Evolutionary conservation across 371 early-diverging fungal genomes (phyloP).

Genomic region (Saksenaea vasiformis): DNA sequence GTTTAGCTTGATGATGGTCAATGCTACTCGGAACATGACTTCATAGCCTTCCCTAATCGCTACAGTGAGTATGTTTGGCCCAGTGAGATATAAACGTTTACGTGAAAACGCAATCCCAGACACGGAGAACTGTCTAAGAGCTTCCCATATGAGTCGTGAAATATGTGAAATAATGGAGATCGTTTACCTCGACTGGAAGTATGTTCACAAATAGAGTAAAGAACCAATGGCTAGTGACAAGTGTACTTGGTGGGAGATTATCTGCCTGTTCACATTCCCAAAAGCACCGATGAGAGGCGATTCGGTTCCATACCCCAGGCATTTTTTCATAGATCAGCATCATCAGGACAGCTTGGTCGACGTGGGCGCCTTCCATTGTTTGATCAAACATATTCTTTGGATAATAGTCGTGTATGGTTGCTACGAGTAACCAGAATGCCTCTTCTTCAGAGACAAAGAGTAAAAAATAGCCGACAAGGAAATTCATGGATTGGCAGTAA

Average conservation of each 20-base stretch:
- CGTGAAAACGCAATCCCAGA: slow-evolving; percentile 83
- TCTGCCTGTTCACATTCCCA: slow-evolving; percentile 54
- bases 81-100: slow-evolving; percentile 26
- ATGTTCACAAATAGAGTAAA: slow-evolving; percentile 77
- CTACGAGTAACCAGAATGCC: slow-evolving; percentile 80
- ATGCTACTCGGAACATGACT: slow-evolving; percentile 71
- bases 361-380: slow-evolving; percentile 71
- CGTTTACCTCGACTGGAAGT: slow-evolving; percentile 67
- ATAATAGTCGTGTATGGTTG: slow-evolving; percentile 67
- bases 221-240: slow-evolving; percentile 84
- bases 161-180: neutral
- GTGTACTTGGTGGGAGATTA: slow-evolving; percentile 64
- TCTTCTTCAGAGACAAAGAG: slow-evolving; percentile 74
- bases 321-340: slow-evolving; percentile 57
- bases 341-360: slow-evolving; percentile 76
- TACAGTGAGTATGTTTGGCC: neutral
- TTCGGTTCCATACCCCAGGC: slow-evolving; percentile 58
- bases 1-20: slow-evolving; percentile 73
- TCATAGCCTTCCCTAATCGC: slow-evolving; percentile 68
- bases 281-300: slow-evolving; percentile 46
- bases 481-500: slow-evolving; percentile 83
- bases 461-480: slow-evolving; percentile 74
- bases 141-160: neutral
- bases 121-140: slow-evolving; percentile 62
- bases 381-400: slow-evolving; percentile 78